These are phyloP conservation scores for Herpetomonas samuelpessoai DNA, from an alignment of 208 protist species.

Conservation along the genomic window DNA sequence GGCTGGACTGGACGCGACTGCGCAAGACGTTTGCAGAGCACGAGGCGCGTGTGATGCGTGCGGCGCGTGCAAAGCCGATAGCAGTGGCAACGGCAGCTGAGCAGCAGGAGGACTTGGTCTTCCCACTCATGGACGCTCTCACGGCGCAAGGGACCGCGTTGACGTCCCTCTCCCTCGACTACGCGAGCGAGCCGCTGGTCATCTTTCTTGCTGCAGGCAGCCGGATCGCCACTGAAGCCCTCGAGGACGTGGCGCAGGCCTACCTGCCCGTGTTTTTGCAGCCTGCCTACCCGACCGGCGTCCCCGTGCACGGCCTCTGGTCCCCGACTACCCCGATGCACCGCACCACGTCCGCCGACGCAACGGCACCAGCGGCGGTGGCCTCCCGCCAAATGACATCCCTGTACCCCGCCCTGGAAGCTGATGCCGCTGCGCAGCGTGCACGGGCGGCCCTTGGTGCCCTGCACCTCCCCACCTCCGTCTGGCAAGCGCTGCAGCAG, in stretches of 20 bases:
- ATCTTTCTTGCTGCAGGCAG: neutral
- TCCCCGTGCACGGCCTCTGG: neutral
- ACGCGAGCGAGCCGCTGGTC: neutral
- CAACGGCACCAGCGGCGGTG: too few species aligned
- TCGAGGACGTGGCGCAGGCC: neutral
- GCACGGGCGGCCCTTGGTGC: neutral
- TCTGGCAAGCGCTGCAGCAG: neutral
- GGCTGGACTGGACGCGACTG: neutral
- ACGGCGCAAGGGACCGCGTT: neutral
- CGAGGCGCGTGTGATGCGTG: too few species aligned
- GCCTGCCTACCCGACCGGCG: neutral
- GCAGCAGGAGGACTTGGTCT: too few species aligned
- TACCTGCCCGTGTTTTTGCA: neutral
- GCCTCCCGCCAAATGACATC: too few species aligned
- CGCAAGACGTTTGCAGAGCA: neutral
- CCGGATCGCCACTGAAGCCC: neutral
- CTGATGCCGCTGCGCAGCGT: too few species aligned
- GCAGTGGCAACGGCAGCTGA: too few species aligned
- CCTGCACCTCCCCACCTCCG: neutral
- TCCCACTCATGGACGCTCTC: neutral
- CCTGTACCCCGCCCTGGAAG: neutral
- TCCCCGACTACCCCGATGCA: too few species aligned
- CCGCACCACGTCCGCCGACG: too few species aligned
- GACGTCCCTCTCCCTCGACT: neutral
- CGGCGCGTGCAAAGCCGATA: too few species aligned